phyloP scores from a whole-genome alignment of 1,139 yeast genomes.

The Arxiozyma heterogenica region DNA sequence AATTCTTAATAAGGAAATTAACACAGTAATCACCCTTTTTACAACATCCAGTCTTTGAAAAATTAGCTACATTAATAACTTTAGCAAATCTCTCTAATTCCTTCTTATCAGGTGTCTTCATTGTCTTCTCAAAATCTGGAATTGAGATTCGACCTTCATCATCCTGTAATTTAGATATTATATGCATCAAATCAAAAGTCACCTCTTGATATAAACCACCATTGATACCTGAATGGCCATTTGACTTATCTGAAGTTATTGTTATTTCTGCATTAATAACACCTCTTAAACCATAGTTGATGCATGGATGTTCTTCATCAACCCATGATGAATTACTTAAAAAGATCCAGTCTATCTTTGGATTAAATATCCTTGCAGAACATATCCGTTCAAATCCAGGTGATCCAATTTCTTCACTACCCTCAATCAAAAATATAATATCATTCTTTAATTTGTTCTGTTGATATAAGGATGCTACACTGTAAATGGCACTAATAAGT shows the following conservation, averaged over 20 bases:
- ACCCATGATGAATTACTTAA: constrained; percentile 92
- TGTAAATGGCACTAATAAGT: constrained; percentile 74
- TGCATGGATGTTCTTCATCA: constrained; percentile 79
- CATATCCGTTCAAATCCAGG: constrained; percentile 71
- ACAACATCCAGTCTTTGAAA: constrained; percentile 26
- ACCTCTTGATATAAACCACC: constrained; percentile 92
- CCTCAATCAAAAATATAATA: constrained; percentile 78
- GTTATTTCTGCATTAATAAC: constrained; percentile 72
- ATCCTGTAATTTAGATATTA: constrained; percentile 55
- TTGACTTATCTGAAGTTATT: constrained; percentile 65
- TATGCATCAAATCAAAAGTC: constrained; percentile 69
- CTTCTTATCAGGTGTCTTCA: constrained; percentile 44
- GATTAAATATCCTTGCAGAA: constrained; percentile 37
- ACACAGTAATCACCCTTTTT: constrained; percentile 19
- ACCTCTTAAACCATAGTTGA: constrained; percentile 90
- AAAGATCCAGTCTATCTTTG: constrained; percentile 76
- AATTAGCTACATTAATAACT: constrained; percentile 40
- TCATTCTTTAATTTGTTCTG: constrained; percentile 52
- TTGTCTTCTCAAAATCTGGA: constrained; percentile 62
- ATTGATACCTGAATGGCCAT: constrained; percentile 92
- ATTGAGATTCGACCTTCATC: constrained; percentile 52
- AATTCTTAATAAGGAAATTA: constrained; percentile 62
- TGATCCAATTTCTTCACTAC: constrained; percentile 93
- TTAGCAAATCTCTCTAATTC: constrained; percentile 51
- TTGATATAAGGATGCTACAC: constrained; percentile 65